Conservation (phyloP, 768 basidiomycete genomes). For the Kwoniella dendrophila region DNA sequence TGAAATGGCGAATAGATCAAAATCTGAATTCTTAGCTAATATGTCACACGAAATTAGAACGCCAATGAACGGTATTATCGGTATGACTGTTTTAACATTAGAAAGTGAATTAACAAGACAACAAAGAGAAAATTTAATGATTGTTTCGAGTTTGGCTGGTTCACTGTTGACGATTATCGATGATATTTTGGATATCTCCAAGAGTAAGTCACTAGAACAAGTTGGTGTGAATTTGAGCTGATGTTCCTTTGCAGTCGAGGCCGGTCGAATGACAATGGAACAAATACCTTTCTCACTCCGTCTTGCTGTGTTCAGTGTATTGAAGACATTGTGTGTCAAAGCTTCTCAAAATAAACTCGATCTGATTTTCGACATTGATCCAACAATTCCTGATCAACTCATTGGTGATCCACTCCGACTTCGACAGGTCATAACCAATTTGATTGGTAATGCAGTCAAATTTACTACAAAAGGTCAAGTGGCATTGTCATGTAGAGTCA, state of each 20-base stretch:
- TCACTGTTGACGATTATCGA: constrained; percentile 95
- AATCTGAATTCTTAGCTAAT: constrained; percentile 97
- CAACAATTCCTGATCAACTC: constrained; percentile 92
- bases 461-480: constrained; percentile 95
- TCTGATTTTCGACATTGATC: constrained; percentile 92
- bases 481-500: constrained; percentile 73
- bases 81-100: constrained; percentile 98
- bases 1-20: constrained; percentile 93
- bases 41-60: constrained; percentile 98
- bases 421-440: constrained; percentile 64
- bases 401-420: constrained; percentile 94
- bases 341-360: constrained; percentile 96
- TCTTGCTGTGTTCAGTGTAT: constrained; percentile 94
- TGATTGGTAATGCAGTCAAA: constrained; percentile 82
- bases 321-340: constrained; percentile 96
- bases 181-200: constrained; percentile 98
- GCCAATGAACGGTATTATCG: constrained; percentile 99
- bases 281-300: constrained; percentile 96
- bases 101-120: constrained; percentile 93
- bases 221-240: constrained; percentile 11
- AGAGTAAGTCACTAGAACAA: constrained; percentile 67
- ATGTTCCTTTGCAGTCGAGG: constrained; percentile 71
- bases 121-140: constrained; percentile 90
- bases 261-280: constrained; percentile 99
- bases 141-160: constrained; percentile 91